Evolutionary conservation across 495 filamentous ascomycete species (phyloP).

Genomic region (Penicillium manginii): DNA sequence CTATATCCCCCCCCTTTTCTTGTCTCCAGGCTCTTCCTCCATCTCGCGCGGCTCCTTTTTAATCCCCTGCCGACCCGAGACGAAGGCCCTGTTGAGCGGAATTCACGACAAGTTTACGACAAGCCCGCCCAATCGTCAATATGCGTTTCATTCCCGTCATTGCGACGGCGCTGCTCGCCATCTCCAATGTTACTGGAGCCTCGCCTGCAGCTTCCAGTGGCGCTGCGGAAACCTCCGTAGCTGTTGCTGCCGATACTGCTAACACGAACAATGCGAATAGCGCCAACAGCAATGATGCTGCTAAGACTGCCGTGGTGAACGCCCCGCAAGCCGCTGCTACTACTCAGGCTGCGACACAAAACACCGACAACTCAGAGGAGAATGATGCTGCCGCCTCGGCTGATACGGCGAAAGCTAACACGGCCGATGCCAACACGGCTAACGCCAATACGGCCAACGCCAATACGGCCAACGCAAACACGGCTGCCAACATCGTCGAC

Average conservation of each 20-base stretch:
- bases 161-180: slow-evolving; percentile 29
- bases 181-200: slow-evolving; percentile 26
- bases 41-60: slow-evolving; percentile 26
- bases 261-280: slow-evolving; percentile 5
- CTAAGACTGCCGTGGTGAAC: slow-evolving; percentile 11
- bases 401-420: slow-evolving; percentile 8
- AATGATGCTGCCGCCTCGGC: not conserved
- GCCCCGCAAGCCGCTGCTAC: slow-evolving; percentile 5
- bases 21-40: slow-evolving; percentile 24
- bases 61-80: slow-evolving; percentile 24
- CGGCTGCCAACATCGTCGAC: not conserved
- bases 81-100: slow-evolving; percentile 8
- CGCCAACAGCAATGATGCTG: slow-evolving; percentile 1
- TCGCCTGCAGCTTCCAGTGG: slow-evolving; percentile 19
- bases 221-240: slow-evolving; percentile 6
- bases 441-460: slow-evolving; percentile 16
- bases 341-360: slow-evolving; percentile 6
- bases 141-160: slow-evolving; percentile 36
- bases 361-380: not conserved
- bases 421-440: slow-evolving; percentile 9
- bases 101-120: slow-evolving; percentile 6
- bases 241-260: slow-evolving; percentile 7
- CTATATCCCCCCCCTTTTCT: not conserved
- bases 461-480: slow-evolving; percentile 6
- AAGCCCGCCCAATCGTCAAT: slow-evolving; percentile 17